Evolutionary conservation across 164 flowering plant species (phyloP).

Genomic region (Vitis labrusca): DNA sequence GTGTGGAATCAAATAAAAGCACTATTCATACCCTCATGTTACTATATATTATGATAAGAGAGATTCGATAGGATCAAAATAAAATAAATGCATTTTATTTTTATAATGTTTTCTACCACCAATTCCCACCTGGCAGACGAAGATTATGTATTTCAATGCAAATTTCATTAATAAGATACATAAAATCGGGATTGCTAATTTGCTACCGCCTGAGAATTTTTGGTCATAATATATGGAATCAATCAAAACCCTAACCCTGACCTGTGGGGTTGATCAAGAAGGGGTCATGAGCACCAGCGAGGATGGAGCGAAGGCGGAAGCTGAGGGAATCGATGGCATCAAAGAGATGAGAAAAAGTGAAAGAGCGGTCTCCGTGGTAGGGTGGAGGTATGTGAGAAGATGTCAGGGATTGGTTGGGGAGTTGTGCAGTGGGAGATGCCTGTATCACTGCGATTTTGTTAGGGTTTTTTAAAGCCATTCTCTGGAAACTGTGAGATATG

Average conservation of each 20-base stretch:
- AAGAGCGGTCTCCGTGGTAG: slow-evolving; percentile 58
- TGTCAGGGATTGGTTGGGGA: neutral
- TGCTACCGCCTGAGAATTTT: too few relatives aligned
- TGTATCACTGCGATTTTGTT: slow-evolving; percentile 64
- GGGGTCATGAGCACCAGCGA: slow-evolving; percentile 57
- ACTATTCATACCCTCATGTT: too few relatives aligned
- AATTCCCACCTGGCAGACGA: too few relatives aligned
- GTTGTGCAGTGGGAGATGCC: slow-evolving; percentile 23
- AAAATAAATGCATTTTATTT: too few relatives aligned
- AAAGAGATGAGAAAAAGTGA: slow-evolving; percentile 60
- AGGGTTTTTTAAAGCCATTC: slow-evolving; percentile 50
- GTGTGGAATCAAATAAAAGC: too few relatives aligned
- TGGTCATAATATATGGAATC: neutral
- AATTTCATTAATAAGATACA: too few relatives aligned
- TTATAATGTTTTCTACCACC: too few relatives aligned
- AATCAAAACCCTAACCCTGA: slow-evolving; percentile 10
- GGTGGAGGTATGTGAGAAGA: slow-evolving; percentile 27
- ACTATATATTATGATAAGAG: too few relatives aligned
- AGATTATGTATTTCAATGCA: too few relatives aligned
- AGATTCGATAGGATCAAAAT: too few relatives aligned
- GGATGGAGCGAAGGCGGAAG: slow-evolving; percentile 52
- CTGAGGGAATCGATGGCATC: slow-evolving; percentile 54
- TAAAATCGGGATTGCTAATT: too few relatives aligned
- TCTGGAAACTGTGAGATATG: slow-evolving; percentile 63
- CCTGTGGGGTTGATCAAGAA: slow-evolving; percentile 43